Evolutionary conservation across 2,329 filamentous ascomycete species (phyloP), one percentile per base, ranked within the genome.

Genomic region (Fusarium palustre): DNA sequence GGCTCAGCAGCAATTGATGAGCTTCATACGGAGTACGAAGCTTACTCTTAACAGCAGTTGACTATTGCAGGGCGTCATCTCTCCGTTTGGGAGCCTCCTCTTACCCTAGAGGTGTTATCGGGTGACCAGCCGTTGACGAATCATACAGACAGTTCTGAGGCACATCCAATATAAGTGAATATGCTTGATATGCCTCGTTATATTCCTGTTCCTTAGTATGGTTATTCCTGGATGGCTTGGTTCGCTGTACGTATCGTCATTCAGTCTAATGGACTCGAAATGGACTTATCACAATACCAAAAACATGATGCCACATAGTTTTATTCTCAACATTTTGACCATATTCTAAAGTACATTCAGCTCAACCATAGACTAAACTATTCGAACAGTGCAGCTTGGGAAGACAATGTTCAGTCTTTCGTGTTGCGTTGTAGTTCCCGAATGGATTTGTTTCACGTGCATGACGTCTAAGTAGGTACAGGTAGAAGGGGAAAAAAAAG

Each of bases 391-490:
- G 41, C 22, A 43, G 22, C 9, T 43, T 43, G 8, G 9, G 2
- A 1, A 57, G 25, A 30, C 15, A 16, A 13, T 20, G 20, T 12
- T 30, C 20, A 10, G 3, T 18, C 22, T 28, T 13, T n/a, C 11
- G 7, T n/a, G 30, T 22, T 33, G 7, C 16, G 30, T 22, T 33
- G 36, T 7, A 39, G 36, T 9, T 11, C 25, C 13, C 12, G 25
- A 25, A 46, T 39, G 3, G 15, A 54, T 22, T 13, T 47, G 13
- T n/a, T 66, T 50, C 67, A 69, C 67, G 67, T 70, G 67, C 63
- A 59, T 55, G 41, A 25, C 20, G n/a, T 34, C 33, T 25, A 10
- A 34, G 28, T 30, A 30, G n/a, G n/a, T n/a, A n/a, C n/a, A n/a
- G n/a, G 9, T 30, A 33, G 10, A n/a, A n/a, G n/a, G n/a, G 34